These are phyloP conservation scores for Veloboletus limbatus DNA, from an alignment of 1,284 basidiomycete genomes.

Conservation along the genomic window DNA sequence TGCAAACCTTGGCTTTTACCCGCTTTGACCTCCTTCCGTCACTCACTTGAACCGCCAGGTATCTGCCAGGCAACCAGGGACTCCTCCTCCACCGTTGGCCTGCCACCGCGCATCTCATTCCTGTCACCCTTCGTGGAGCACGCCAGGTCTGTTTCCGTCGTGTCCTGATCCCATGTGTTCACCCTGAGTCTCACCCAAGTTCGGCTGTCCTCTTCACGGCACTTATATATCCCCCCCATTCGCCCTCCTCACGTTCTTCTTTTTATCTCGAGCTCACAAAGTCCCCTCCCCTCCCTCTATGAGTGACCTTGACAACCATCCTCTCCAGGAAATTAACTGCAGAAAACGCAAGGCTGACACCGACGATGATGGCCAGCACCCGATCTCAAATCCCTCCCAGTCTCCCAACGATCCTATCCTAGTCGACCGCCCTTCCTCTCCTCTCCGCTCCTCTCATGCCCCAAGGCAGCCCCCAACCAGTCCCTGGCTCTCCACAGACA, in stretches of 20 bases:
- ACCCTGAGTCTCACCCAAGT: slow-evolving; percentile 30
- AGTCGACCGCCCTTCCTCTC: slow-evolving; percentile 17
- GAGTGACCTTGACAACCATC: slow-evolving; percentile 34
- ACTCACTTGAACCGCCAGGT: slow-evolving; percentile 26
- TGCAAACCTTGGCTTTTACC: slow-evolving; percentile 24
- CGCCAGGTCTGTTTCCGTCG: slow-evolving; percentile 30
- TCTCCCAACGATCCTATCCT: slow-evolving; percentile 27
- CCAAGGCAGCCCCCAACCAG: slow-evolving; percentile 30
- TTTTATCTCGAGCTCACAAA: slow-evolving; percentile 21
- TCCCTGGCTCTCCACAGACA: slow-evolving; percentile 32
- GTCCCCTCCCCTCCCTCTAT: slow-evolving; percentile 15
- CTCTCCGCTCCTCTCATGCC: slow-evolving; percentile 19
- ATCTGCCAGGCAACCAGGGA: slow-evolving; percentile 35
- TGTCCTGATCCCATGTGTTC: slow-evolving; percentile 30
- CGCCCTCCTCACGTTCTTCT: slow-evolving; percentile 5
- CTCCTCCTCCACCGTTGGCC: too few relatives aligned
- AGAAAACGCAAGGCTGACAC: slow-evolving; percentile 34
- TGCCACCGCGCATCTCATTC: too few relatives aligned
- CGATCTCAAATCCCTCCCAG: slow-evolving; percentile 12
- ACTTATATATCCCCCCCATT: slow-evolving; percentile 26
- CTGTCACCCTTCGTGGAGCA: too few relatives aligned
- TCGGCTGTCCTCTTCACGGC: slow-evolving; percentile 15
- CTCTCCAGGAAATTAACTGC: slow-evolving; percentile 30
- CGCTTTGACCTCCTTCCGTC: slow-evolving; percentile 24
- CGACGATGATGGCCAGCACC: slow-evolving; percentile 28